phyloP scores from a whole-genome alignment of 1,284 basidiomycete species.

The Albatrellus sp. region DNA sequence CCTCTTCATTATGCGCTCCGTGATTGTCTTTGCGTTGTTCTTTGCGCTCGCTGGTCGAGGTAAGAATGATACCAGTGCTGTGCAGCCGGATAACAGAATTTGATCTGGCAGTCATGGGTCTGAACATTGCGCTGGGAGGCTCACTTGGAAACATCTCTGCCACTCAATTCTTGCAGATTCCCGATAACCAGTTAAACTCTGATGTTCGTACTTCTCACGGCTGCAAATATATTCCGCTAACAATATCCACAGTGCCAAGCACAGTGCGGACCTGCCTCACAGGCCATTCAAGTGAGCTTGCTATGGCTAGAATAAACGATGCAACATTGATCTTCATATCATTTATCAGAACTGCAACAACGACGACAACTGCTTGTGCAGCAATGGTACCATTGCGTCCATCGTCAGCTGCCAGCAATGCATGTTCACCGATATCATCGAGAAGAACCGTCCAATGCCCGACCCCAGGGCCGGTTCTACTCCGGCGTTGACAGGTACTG shows the following conservation, averaged over 20 bases:
- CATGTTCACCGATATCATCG: slow-evolving; percentile 43
- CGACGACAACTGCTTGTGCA: slow-evolving; percentile 42
- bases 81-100: not conserved
- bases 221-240: not conserved
- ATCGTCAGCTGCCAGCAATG: slow-evolving; percentile 50
- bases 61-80: slow-evolving; percentile 11
- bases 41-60: slow-evolving; percentile 43
- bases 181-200: slow-evolving; percentile 23
- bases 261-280: slow-evolving; percentile 25
- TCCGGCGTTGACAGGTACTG: slow-evolving; percentile 33
- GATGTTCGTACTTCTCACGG: slow-evolving; percentile 23
- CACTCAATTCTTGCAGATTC: slow-evolving; percentile 31
- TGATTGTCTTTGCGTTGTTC: slow-evolving; percentile 19
- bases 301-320: not conserved
- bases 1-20: slow-evolving; percentile 14
- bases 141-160: slow-evolving; percentile 25
- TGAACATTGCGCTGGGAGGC: slow-evolving; percentile 36
- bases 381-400: slow-evolving; percentile 20
- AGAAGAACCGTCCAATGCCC: slow-evolving; percentile 30
- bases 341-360: slow-evolving; percentile 17
- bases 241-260: slow-evolving; percentile 26
- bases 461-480: slow-evolving; percentile 46
- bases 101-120: slow-evolving; percentile 25
- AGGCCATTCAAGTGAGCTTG: slow-evolving; percentile 25
- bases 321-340: not conserved